Conservation (phyloP, 345 rosid genomes). For the Moricandia moricandioides region DNA sequence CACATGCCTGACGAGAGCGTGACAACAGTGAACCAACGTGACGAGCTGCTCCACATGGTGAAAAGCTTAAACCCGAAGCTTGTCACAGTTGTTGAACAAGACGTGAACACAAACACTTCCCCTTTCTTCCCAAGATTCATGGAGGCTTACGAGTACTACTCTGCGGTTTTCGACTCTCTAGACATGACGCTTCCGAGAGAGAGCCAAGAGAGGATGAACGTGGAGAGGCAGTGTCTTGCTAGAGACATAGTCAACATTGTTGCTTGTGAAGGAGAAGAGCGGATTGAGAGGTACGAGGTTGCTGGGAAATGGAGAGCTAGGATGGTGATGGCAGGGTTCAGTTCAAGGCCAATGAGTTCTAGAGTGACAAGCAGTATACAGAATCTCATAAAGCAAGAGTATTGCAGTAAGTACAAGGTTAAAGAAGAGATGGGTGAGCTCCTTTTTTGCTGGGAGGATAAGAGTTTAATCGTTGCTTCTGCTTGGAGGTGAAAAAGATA, state of each 20-base stretch:
- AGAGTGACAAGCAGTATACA: conserved; percentile 48
- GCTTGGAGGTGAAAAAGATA: conserved; percentile 63
- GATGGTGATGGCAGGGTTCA: conserved; percentile 92
- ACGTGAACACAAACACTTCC: conserved; percentile 86
- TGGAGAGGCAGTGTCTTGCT: conserved; percentile 92
- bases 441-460: conserved; percentile 89
- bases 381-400: conserved; percentile 53
- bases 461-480: conserved; percentile 82
- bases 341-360: conserved; percentile 55
- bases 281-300: conserved; percentile 89
- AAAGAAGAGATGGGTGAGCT: conserved; percentile 66
- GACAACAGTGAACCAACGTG: conserved; percentile 80
- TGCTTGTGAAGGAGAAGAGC: conserved; percentile 95
- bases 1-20: conserved; percentile 99
- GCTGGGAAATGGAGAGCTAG: conserved; percentile 97
- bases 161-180: conserved; percentile 85
- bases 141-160: conserved; percentile 85
- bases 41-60: conserved; percentile 86
- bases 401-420: conserved; percentile 61
- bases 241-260: conserved; percentile 89
- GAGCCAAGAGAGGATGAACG: conserved; percentile 95
- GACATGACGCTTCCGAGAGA: conserved; percentile 89
- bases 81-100: conserved; percentile 90
- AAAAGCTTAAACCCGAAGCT: conserved; percentile 85
- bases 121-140: conserved; percentile 78